Percentiles rank a stretch among this genome's conserved stretches.
These are phyloP conservation scores for Lomentospora prolificans DNA, from an alignment of 2,329 filamentous ascomycete species.

Conservation along the genomic window DNA sequence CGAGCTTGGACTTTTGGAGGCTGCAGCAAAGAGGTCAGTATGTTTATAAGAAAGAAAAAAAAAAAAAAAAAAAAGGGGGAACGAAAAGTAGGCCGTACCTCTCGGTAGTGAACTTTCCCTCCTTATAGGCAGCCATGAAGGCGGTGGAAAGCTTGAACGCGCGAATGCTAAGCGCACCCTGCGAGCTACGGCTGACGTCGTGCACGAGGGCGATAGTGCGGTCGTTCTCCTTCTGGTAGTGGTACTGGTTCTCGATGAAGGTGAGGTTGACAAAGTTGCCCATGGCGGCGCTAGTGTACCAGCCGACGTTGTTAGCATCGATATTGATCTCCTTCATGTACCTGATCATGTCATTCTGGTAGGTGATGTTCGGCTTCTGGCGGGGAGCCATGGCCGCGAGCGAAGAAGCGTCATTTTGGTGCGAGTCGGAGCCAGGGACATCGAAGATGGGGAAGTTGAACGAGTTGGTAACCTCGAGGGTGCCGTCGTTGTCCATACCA, in stretches of 20 bases:
- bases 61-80: slow-evolving; percentile 10
- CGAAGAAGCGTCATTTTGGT: slow-evolving; percentile 66
- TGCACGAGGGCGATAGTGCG: slow-evolving; percentile 82
- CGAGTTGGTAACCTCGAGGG: slow-evolving; percentile 84
- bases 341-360: slow-evolving; percentile 96
- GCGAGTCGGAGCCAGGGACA: slow-evolving; percentile 54
- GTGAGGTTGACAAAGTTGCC: slow-evolving; percentile 93
- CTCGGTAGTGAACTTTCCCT: slow-evolving; percentile 95
- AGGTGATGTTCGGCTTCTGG: slow-evolving; percentile 77
- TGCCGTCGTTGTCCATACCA: slow-evolving; percentile 77
- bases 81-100: slow-evolving; percentile 56
- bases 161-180: slow-evolving; percentile 79
- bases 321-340: slow-evolving; percentile 96
- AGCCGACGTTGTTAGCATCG: slow-evolving; percentile 94
- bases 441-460: slow-evolving; percentile 90
- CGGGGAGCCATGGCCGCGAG: slow-evolving; percentile 81
- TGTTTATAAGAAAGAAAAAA: not conserved
- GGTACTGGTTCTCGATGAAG: slow-evolving; percentile 96
- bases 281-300: slow-evolving; percentile 98
- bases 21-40: slow-evolving; percentile 32
- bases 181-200: slow-evolving; percentile 89
- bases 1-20: slow-evolving; percentile 86
- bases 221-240: slow-evolving; percentile 95
- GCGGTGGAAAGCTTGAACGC: slow-evolving; percentile 81
- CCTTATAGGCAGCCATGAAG: slow-evolving; percentile 89